phyloP scores from a whole-genome alignment of 2,329 filamentous ascomycete species.

The Hansfordia pulvinata region DNA sequence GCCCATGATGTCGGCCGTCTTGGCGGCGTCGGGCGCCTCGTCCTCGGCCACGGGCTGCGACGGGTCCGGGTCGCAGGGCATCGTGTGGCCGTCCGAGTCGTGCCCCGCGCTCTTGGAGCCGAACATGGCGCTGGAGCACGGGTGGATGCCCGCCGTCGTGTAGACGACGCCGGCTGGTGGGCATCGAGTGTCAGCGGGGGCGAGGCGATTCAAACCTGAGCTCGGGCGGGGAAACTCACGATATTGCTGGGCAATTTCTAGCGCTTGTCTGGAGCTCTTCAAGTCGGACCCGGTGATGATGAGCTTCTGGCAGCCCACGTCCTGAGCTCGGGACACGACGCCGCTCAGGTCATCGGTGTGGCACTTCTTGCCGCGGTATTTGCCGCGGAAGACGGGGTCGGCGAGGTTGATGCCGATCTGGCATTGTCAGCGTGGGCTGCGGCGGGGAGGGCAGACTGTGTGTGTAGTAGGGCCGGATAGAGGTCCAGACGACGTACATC shows the following conservation, averaged over 20 bases:
- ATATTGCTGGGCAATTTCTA: constrained; percentile 60
- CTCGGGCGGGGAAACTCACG: constrained; percentile 35
- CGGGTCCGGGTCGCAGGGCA: constrained; percentile 39
- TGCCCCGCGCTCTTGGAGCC: constrained; percentile 34
- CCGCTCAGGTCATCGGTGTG: constrained; percentile 63
- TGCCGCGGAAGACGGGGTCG: constrained; percentile 77
- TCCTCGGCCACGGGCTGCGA: constrained; percentile 33
- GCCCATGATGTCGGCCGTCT: constrained; percentile 35
- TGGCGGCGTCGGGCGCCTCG: constrained; percentile 26
- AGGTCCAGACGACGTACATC: constrained; percentile 34
- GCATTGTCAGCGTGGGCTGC: background rate
- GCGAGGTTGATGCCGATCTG: constrained; percentile 91
- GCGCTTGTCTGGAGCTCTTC: constrained; percentile 58
- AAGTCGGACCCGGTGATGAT: constrained; percentile 91
- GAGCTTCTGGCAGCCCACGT: constrained; percentile 74
- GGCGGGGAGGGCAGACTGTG: background rate
- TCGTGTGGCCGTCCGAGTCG: constrained; percentile 29
- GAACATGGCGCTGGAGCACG: constrained; percentile 75
- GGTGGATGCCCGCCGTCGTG: constrained; percentile 86
- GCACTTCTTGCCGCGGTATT: constrained; percentile 65
- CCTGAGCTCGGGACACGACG: constrained; percentile 64
- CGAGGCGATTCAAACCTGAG: constrained; percentile 1
- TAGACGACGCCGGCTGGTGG: constrained; percentile 63
- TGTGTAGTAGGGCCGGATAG: background rate
- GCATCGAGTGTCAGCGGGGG: constrained; percentile 4